Percentiles rank a stretch among this genome's conserved stretches.
These are phyloP conservation scores for Geotrichum phurueaensis DNA, from an alignment of 1,139 yeast genomes.

Conservation along the genomic window DNA sequence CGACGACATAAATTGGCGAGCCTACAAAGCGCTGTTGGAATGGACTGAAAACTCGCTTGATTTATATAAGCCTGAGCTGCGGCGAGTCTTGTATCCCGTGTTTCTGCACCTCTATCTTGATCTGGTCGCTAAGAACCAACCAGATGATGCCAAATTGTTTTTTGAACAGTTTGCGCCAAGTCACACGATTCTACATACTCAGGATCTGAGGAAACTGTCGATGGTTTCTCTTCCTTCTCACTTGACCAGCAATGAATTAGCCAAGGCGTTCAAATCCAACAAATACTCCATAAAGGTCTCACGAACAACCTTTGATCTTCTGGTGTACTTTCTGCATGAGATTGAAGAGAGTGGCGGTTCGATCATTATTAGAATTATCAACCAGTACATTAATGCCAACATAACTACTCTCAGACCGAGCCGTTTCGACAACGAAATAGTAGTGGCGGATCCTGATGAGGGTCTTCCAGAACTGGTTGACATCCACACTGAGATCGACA, in stretches of 20 bases:
- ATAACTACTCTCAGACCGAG: slow-evolving; percentile 39
- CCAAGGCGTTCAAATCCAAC: slow-evolving; percentile 64
- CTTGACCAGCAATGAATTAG: slow-evolving; percentile 73
- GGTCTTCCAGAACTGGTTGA: slow-evolving; percentile 57
- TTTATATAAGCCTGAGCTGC: slow-evolving; percentile 82
- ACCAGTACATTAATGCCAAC: slow-evolving; percentile 75
- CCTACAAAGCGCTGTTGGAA: slow-evolving; percentile 69
- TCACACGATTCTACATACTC: slow-evolving; percentile 69
- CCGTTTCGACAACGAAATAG: slow-evolving; percentile 28
- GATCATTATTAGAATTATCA: slow-evolving; percentile 73
- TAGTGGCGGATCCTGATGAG: slow-evolving; percentile 49
- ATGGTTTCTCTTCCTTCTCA: slow-evolving; percentile 78
- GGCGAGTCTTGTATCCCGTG: slow-evolving; percentile 78
- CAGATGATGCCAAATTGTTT: slow-evolving; percentile 59
- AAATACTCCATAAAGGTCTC: slow-evolving; percentile 74
- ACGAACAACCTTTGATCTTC: slow-evolving; percentile 75
- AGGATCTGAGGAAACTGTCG: slow-evolving; percentile 64
- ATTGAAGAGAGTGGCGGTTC: slow-evolving; percentile 93
- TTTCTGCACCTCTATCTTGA: slow-evolving; percentile 85
- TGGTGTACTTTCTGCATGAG: slow-evolving; percentile 82
- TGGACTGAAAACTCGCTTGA: slow-evolving; percentile 94
- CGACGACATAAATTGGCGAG: slow-evolving; percentile 38
- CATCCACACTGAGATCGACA: slow-evolving; percentile 30
- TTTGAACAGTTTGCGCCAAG: slow-evolving; percentile 70
- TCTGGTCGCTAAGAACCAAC: slow-evolving; percentile 57